A percentile compares a stretch with the other conserved stretches of the same genome.
Conservation (phyloP, 2,329 filamentous ascomycete genomes). For the Cordyceps fumosorosea region DNA sequence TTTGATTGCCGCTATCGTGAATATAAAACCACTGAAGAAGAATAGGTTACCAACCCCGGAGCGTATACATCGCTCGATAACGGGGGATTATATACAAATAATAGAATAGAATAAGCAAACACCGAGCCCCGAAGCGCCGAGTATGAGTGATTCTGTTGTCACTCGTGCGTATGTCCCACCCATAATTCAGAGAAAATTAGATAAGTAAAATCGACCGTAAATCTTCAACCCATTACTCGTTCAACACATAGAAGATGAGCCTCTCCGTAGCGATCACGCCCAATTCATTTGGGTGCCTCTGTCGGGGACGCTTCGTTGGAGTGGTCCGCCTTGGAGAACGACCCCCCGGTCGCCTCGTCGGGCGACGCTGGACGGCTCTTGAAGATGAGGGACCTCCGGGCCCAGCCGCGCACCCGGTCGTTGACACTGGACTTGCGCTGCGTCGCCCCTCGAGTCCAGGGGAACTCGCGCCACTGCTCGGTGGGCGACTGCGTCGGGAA, state of each 20-base stretch:
- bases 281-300: neutral
- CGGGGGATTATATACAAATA: constrained; percentile 6
- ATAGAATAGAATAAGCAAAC: neutral
- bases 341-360: constrained; percentile 18
- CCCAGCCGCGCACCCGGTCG: constrained; percentile 28
- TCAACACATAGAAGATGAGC: neutral
- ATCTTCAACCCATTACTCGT: constrained; percentile 5
- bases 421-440: constrained; percentile 26
- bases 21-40: neutral
- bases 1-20: constrained; percentile 29
- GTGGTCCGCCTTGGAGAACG: constrained; percentile 1
- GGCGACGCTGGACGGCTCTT: constrained; percentile 16
- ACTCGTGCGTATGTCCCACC: neutral
- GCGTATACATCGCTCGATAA: neutral
- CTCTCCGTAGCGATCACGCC: neutral
- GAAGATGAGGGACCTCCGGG: constrained; percentile 25
- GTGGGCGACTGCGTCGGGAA: constrained; percentile 13
- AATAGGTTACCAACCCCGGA: neutral
- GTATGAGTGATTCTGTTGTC: neutral
- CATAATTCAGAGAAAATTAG: neutral
- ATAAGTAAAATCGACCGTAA: constrained; percentile 1
- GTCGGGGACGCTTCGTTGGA: neutral
- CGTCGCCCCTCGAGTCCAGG: constrained; percentile 21
- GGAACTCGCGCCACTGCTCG: constrained; percentile 21
- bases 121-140: constrained; percentile 1